Conservation (phyloP, 345 rosid species). For the Chamaenerion angustifolium region DNA sequence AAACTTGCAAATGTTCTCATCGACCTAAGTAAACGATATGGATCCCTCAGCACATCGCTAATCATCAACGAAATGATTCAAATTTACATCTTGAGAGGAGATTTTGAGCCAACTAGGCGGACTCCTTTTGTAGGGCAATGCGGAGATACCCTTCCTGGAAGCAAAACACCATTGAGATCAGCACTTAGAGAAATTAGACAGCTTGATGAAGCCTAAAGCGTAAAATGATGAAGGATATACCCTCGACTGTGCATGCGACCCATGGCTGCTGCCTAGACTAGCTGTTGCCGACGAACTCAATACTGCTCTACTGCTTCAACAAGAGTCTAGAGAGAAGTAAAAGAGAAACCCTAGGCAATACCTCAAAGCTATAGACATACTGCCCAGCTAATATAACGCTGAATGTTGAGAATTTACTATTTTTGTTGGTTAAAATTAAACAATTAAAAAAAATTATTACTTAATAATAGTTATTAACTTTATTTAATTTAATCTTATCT, state of each 20-base stretch:
- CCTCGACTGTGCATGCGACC: constrained; percentile 16
- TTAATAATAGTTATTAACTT: no score
- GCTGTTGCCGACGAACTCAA: no score
- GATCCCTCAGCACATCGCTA: neutral
- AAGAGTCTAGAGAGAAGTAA: no score
- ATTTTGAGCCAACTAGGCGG: constrained; percentile 18
- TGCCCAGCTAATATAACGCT: no score
- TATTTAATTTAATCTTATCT: no score
- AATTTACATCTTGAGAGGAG: constrained; percentile 10
- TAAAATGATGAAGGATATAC: neutral
- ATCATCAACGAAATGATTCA: neutral
- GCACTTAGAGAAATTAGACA: neutral
- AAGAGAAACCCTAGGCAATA: no score
- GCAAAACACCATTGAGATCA: neutral
- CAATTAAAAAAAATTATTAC: no score
- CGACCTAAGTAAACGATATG: constrained; percentile 11
- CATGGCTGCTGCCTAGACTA: constrained; percentile 2
- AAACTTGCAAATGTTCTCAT: constrained; percentile 37
- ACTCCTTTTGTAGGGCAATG: constrained; percentile 16
- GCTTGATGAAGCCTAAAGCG: neutral
- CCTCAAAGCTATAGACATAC: no score
- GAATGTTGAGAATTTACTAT: no score
- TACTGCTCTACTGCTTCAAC: no score
- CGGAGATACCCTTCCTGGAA: constrained; percentile 17
- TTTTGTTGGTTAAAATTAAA: no score